These are phyloP conservation scores for Citrus mangshanensis DNA, from an alignment of 345 rosid species.

Conservation along the genomic window DNA sequence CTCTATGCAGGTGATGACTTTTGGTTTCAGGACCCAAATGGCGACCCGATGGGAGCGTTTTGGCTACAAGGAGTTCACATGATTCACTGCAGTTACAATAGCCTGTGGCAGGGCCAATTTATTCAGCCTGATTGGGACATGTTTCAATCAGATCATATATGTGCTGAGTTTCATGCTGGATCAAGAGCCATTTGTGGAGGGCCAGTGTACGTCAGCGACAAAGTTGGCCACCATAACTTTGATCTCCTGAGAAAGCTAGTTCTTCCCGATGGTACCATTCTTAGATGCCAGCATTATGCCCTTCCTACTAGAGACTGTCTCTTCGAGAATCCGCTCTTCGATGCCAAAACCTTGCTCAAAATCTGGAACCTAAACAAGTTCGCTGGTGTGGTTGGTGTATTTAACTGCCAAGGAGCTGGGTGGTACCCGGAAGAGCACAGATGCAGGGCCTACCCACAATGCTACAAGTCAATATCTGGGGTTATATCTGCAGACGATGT, in stretches of 20 bases:
- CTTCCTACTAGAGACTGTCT: conserved; percentile 29
- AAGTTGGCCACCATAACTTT: conserved; percentile 24
- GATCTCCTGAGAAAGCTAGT: conserved; percentile 28
- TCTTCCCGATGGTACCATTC: conserved; percentile 23
- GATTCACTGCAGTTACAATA: conserved; percentile 26
- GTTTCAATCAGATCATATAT: conserved; percentile 25
- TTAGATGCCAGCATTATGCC: conserved; percentile 24
- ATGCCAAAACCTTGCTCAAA: conserved; percentile 16
- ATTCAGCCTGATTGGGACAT: conserved; percentile 35
- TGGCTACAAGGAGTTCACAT: conserved; percentile 27
- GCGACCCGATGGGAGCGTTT: conserved; percentile 15
- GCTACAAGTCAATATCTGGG: conserved; percentile 8
- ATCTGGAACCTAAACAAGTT: conserved; percentile 17
- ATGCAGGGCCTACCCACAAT: not conserved
- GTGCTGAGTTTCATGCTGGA: conserved; percentile 32
- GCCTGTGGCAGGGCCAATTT: conserved; percentile 26
- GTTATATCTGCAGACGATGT: not conserved
- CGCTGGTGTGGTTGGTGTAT: conserved; percentile 24
- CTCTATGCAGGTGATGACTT: conserved; percentile 15
- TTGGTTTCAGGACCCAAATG: conserved; percentile 12
- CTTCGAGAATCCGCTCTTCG: conserved; percentile 3
- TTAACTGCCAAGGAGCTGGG: conserved; percentile 32
- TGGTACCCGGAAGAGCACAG: conserved; percentile 20
- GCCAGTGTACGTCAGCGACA: conserved; percentile 28
- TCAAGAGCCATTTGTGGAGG: conserved; percentile 30